Base-by-base conservation (phyloP, 345 rosid species). In the Combretum micranthum region DNA sequence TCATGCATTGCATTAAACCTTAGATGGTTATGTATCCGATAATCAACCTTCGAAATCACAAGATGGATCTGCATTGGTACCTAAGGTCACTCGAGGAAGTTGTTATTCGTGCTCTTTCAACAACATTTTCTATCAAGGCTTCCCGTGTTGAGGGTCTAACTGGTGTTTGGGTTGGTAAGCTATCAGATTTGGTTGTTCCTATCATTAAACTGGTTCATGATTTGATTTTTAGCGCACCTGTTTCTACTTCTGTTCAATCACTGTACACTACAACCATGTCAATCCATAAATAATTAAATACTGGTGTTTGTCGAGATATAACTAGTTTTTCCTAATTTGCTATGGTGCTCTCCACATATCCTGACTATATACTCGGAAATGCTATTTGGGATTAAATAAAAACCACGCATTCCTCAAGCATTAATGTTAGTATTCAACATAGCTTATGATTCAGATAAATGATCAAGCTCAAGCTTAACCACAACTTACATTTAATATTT, bases 31-130 rank as follows among this genome's bases (percentile, higher is more conserved):
- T 86, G 91, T 88, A 92, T 69, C 96, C 96, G 53, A 81, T 92
- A 60, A 68, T 88, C 72, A 82, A 86, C 70, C 84, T 92, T 20
- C 74, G 89, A 61, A 88, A 92, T 64, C 96, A 84, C 86, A 75
- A 83, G 84, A 88, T 78, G 90, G 95, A 83, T 78, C 90, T 92
- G 65, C 87, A 92, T 76, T 92, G 97, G 97, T 88, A 86, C 79
- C 85, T 81, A 59, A 81, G 98, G 77, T 78, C 79, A 57, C 95
- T 86, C 59, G 95, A 91, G 73, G 95, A 92, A 74, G 81, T 88
- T 17, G 72, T 81, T 53, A 80, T 88, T 62, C 85, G 93, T 65
- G 84, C 81, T 63, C 88, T 86, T 57, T 74, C 78, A 48, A 76
- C 82, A 1, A 61, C 82, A 26, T 92, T 92, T 63, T 78, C 82